These are phyloP conservation scores for Mortierella sp. DNA, from an alignment of 371 early-diverging fungal species.

Conservation along the genomic window DNA sequence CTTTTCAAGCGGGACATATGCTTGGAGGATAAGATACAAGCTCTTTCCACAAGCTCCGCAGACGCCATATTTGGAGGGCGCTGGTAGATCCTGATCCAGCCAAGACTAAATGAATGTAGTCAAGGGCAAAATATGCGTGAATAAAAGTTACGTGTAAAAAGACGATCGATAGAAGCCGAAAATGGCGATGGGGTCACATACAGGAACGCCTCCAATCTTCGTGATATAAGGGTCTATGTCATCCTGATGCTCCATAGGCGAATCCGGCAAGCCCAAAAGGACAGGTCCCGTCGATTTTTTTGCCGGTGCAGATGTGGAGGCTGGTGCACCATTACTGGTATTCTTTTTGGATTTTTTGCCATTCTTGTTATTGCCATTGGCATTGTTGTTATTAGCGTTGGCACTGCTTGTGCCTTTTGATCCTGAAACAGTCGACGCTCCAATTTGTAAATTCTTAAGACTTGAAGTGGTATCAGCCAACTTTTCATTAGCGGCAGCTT, in stretches of 20 bases:
- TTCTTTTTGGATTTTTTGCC: slow-evolving; percentile 40
- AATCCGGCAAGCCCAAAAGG: slow-evolving; percentile 77
- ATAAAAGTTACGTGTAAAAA: background rate
- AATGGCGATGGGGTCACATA: slow-evolving; percentile 29
- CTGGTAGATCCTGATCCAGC: slow-evolving; percentile 46
- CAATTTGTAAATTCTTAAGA: slow-evolving; percentile 26
- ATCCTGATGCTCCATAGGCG: slow-evolving; percentile 60
- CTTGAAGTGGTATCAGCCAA: slow-evolving; percentile 10
- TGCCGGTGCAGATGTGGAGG: slow-evolving; percentile 4
- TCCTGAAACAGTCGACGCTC: background rate
- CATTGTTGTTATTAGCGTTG: background rate
- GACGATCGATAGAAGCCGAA: background rate
- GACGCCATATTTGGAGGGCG: slow-evolving; percentile 38
- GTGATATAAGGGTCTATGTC: slow-evolving; percentile 74
- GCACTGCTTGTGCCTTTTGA: background rate
- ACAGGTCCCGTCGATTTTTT: slow-evolving; percentile 55
- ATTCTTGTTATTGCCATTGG: slow-evolving; percentile 8
- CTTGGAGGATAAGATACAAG: slow-evolving; percentile 79
- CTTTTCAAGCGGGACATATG: slow-evolving; percentile 78
- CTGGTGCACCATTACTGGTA: slow-evolving; percentile 7
- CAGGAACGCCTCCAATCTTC: slow-evolving; percentile 81
- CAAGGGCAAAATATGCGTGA: background rate
- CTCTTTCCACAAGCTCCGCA: slow-evolving; percentile 61
- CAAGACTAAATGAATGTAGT: slow-evolving; percentile 36
- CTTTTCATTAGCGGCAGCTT: background rate